These are phyloP conservation scores for slime mould (Dictyostelium discoideum) DNA, from an alignment of 78 protist species.

Conservation along the genomic window DNA sequence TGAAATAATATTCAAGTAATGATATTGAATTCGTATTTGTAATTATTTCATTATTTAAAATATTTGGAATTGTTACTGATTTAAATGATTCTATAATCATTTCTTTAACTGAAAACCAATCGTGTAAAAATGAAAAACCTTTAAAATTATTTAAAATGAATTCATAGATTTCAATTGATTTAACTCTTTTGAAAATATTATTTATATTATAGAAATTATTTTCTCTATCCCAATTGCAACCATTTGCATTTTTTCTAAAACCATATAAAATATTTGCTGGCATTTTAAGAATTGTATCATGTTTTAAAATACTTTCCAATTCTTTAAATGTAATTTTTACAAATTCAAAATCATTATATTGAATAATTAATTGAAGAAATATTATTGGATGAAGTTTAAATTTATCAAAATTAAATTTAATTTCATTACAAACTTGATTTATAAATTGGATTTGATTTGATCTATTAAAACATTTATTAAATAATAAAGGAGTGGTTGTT, in stretches of 20 bases:
- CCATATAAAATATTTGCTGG: background rate
- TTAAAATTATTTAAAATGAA: background rate
- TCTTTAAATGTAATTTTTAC: background rate
- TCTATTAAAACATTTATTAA: background rate
- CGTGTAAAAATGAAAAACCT: background rate
- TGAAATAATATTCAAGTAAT: background rate
- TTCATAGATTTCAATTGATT: background rate
- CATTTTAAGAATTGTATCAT: background rate
- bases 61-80: background rate
- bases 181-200: background rate
- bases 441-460: background rate
- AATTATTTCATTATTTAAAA: background rate
- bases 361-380: background rate
- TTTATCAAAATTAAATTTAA: background rate
- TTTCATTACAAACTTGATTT: background rate
- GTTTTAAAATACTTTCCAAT: background rate
- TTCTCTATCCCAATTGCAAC: background rate
- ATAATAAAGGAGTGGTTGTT: background rate
- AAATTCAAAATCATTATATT: background rate
- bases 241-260: too few species aligned
- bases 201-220: too few species aligned
- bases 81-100: background rate
- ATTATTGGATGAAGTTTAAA: background rate
- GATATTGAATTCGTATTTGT: background rate
- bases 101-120: background rate